Base-by-base conservation (phyloP, 306 rosid species). In the Vigna radiata region DNA sequence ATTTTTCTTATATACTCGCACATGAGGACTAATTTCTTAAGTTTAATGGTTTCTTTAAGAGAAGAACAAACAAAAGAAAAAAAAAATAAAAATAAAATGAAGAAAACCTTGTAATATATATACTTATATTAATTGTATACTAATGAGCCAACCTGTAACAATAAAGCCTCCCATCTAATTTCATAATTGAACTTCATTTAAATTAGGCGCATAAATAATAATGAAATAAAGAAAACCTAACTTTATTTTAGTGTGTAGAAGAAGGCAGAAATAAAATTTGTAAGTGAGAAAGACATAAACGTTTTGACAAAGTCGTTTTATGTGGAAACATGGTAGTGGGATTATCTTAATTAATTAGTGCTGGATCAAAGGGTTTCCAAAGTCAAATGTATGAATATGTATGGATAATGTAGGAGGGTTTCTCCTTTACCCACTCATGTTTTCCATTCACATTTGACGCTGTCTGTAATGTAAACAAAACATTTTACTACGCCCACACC, bases 391-490 rank as follows among this genome's bases (percentile, higher is more conserved):
- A 29, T 41, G 29, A 29, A 1, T 39, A 55, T 18, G 48, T 4
- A 23, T 58, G 44, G 6, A 33, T 33, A 33, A 33, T 33, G 37
- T 8, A 0, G 27, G 27, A 25, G 36, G 23, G 33, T 46, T 61
- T 47, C 49, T 47, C 49, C 37, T 48, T 48, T 75, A 37, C 19
- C 62, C 79, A 62, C 17, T 19, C 3, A 4, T n/a, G 39, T 4
- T 62, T 48, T 62, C n/a, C 39, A 36, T 61, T 61, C 37, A 33
- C 37, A 33, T 5, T 59, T 73, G 18, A 74, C 49, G 36, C 4
- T 47, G 12, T 46, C 66, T 23, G 29, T 21, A 37, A n/a, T 3
- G 12, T 36, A 6, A 36, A 36, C 41, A 36, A 36, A 36, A 36
- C 41, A 36, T 36, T 36, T 36, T 41, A 41, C 3, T 41, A 10